Base-by-base conservation (phyloP, 805 yeast species). In the Saccharomyces mikatae region DNA sequence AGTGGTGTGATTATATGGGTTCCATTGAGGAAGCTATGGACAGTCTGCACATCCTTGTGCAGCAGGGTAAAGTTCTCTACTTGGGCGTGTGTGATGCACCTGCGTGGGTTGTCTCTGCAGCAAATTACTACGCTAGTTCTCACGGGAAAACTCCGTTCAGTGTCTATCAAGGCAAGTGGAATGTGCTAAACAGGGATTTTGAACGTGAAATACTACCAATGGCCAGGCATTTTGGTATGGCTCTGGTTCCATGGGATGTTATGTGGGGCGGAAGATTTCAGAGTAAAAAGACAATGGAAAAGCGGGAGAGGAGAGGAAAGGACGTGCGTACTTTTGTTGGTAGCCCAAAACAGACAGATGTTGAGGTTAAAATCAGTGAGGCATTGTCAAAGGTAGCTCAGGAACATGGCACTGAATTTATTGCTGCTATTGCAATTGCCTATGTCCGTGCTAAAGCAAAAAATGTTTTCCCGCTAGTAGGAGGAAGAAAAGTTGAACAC, bases 161-260 rank as follows among this genome's bases (percentile, higher is more conserved):
- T 48, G 59, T 62, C 26, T 62, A 62, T 47, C 64, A 62, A 52
- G 65, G 66, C 3, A 32, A 50, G 24, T 62, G 65, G 65, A 62
- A 57, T 41, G 56, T 58, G 11, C 14, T 54, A 50, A 14, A 46
- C 4, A 55, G 64, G 47, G 64, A 60, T 49, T 59, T 62, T 49
- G 66, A 62, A 49, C 58, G 66, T 14, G 66, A 62, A 5, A 62
- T 62, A 29, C 49, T 62, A n/a, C 66, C 66, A 6, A 62, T 62
- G 66, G 60, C 58, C 6, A 52, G 56, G 26, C 55, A 52, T 46
- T 58, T 55, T 46, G 66, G 66, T 6, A 62, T 62, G 66, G 66
- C 63, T 4, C 53, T 62, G 3, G 60, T 52, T 2, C 66, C 66
- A 9, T 62, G 65, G 65, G 66, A 55, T 36, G 60, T 56, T 3